Evolutionary conservation across 1,284 basidiomycete genomes (phyloP).

Genomic region (Athelia psychrophila): DNA sequence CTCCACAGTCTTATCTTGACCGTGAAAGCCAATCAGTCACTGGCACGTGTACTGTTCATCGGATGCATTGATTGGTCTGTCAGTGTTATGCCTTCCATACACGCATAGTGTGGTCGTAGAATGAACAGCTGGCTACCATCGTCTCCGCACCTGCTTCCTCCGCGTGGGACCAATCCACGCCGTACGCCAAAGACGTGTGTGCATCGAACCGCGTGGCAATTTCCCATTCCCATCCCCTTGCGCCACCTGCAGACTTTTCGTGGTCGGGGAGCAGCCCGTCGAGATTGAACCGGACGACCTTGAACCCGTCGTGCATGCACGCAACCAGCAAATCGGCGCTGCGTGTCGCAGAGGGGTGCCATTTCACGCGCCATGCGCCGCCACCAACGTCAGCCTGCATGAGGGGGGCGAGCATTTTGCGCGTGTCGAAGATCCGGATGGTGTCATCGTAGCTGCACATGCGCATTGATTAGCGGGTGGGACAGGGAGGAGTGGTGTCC

Average conservation of each 20-base stretch:
- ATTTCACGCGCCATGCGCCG: slow-evolving; percentile 95
- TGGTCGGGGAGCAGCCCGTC: not conserved
- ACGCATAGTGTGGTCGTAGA: slow-evolving; percentile 89
- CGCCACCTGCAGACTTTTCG: slow-evolving; percentile 5
- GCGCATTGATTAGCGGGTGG: not conserved
- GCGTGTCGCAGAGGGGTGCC: slow-evolving; percentile 74
- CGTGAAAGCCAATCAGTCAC: no score
- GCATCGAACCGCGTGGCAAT: slow-evolving; percentile 66
- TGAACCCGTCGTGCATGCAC: slow-evolving; percentile 98
- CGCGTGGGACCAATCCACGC: slow-evolving; percentile 87
- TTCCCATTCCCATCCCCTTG: slow-evolving; percentile 10
- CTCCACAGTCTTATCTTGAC: no score
- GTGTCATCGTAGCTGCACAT: slow-evolving; percentile 79
- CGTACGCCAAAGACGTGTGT: slow-evolving; percentile 90
- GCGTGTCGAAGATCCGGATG: slow-evolving; percentile 83
- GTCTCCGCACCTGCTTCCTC: slow-evolving; percentile 33
- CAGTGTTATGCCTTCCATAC: slow-evolving; percentile 69
- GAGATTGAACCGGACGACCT: slow-evolving; percentile 60
- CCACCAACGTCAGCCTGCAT: slow-evolving; percentile 75
- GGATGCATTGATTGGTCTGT: no score
- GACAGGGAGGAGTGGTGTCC: slow-evolving; percentile 4
- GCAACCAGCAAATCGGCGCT: slow-evolving; percentile 80
- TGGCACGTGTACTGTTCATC: no score
- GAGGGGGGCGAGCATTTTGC: slow-evolving; percentile 64
- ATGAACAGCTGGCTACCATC: slow-evolving; percentile 88